phyloP scores from a whole-genome alignment of 2,329 filamentous ascomycete species.

The Westerdykella aurantiaca region DNA sequence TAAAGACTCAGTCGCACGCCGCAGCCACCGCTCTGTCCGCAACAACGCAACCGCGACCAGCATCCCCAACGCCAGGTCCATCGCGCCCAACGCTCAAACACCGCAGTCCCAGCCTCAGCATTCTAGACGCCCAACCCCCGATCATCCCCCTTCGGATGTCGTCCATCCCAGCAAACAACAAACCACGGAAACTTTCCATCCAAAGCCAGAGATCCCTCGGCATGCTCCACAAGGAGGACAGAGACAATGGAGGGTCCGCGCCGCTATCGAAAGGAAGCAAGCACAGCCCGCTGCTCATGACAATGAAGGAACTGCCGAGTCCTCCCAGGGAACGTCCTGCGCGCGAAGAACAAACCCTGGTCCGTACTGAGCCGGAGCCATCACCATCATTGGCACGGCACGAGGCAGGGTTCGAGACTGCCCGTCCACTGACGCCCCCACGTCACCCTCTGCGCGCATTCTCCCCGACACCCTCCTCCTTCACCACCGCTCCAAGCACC shows the following conservation, averaged over 20 bases:
- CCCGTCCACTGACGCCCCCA: not conserved
- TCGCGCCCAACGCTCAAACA: slow-evolving; percentile 11
- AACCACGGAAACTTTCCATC: slow-evolving; percentile 30
- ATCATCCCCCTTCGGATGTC: slow-evolving; percentile 32
- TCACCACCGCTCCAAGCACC: no score
- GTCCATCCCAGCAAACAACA: slow-evolving; percentile 27
- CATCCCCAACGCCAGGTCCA: slow-evolving; percentile 1
- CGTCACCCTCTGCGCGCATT: not conserved
- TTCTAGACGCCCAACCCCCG: slow-evolving; percentile 16
- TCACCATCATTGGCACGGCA: no score
- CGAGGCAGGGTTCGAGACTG: not conserved
- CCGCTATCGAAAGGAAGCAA: slow-evolving; percentile 5
- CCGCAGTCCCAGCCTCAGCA: slow-evolving; percentile 13
- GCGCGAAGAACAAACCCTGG: not conserved
- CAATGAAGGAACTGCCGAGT: slow-evolving; percentile 30
- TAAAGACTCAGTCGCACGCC: slow-evolving; percentile 15
- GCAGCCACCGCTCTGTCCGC: slow-evolving; percentile 11
- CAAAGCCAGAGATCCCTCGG: slow-evolving; percentile 13
- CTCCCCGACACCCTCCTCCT: not conserved
- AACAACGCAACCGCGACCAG: not conserved
- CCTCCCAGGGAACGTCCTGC: slow-evolving; percentile 1
- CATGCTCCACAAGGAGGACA: slow-evolving; percentile 16
- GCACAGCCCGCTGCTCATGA: slow-evolving; percentile 18
- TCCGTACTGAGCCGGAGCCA: no score
- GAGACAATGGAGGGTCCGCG: slow-evolving; percentile 7